phyloP scores from a whole-genome alignment of 495 filamentous ascomycete genomes.

The Aspergillus bridgeri region DNA sequence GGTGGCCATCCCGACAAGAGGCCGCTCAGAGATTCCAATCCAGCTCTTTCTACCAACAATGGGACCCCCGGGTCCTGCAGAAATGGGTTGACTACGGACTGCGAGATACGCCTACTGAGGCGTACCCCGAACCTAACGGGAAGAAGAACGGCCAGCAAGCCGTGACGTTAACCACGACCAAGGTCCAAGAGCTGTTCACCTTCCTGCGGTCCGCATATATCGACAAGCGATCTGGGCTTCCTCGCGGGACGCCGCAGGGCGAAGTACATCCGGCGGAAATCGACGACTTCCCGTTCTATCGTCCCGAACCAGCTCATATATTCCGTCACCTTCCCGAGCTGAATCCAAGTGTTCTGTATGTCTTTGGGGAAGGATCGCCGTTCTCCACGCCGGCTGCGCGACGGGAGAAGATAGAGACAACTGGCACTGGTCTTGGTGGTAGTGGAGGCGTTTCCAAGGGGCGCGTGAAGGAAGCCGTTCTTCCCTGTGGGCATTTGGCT shows the following conservation, averaged over 20 bases:
- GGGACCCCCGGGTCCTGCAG: slow-evolving; percentile 61
- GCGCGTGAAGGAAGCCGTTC: slow-evolving; percentile 41
- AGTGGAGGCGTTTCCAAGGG: slow-evolving; percentile 58
- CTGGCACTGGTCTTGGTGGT: slow-evolving; percentile 58
- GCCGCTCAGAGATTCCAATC: slow-evolving; percentile 49
- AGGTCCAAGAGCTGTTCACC: slow-evolving; percentile 54
- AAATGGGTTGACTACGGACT: slow-evolving; percentile 53
- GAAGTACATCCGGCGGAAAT: slow-evolving; percentile 29
- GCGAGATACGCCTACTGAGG: slow-evolving; percentile 46
- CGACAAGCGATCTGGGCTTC: slow-evolving; percentile 12
- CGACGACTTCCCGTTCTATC: slow-evolving; percentile 55
- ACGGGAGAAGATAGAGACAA: slow-evolving; percentile 54
- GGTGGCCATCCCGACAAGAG: slow-evolving; percentile 53
- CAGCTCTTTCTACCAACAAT: slow-evolving; percentile 53
- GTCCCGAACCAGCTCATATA: slow-evolving; percentile 56
- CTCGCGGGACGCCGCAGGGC: slow-evolving; percentile 7
- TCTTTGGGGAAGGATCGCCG: slow-evolving; percentile 59
- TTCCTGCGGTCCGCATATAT: slow-evolving; percentile 32
- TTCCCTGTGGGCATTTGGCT: slow-evolving; percentile 10
- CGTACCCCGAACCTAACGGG: slow-evolving; percentile 39
- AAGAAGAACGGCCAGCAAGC: slow-evolving; percentile 9
- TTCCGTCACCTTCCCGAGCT: slow-evolving; percentile 57
- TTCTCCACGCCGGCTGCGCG: slow-evolving; percentile 47
- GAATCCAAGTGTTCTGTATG: slow-evolving; percentile 63
- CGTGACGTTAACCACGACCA: slow-evolving; percentile 58